A percentile compares a stretch with the other conserved stretches of the same genome.
Evolutionary conservation across 2,329 filamentous ascomycete species (phyloP).

Genomic region (Hypoxylon sp.): DNA sequence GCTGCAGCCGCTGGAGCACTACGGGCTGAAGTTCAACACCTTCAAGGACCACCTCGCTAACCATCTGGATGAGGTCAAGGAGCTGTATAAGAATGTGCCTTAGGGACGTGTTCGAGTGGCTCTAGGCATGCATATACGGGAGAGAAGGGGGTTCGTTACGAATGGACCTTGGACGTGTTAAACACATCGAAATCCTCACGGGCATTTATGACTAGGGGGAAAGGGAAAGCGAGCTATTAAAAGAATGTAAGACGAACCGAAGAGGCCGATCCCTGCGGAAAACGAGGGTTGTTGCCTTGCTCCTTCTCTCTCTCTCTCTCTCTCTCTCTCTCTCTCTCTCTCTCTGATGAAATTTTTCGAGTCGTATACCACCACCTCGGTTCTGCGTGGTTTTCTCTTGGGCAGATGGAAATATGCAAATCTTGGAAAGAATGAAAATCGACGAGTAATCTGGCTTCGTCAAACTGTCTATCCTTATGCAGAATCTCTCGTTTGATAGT

Average conservation of each 20-base stretch:
- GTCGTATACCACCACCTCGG: not conserved
- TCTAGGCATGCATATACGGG: not conserved
- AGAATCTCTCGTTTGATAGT: not conserved
- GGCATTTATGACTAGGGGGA: not conserved
- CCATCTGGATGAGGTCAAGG: slow-evolving; percentile 21
- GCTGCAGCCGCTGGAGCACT: slow-evolving; percentile 4
- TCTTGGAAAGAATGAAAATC: not conserved
- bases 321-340: too few species aligned
- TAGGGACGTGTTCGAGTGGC: not conserved
- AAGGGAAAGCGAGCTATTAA: not conserved
- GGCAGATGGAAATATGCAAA: not conserved
- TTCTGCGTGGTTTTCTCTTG: not conserved
- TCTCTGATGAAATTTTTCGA: not conserved
- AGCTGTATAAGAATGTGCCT: slow-evolving; percentile 33
- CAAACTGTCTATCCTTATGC: not conserved
- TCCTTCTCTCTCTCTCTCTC: too few species aligned
- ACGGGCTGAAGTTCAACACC: slow-evolving; percentile 29
- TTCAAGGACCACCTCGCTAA: slow-evolving; percentile 29
- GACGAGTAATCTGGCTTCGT: not conserved
- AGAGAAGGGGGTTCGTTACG: not conserved
- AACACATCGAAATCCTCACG: not conserved
- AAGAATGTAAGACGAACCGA: not conserved
- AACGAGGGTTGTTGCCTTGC: not conserved
- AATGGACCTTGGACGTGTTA: not conserved
- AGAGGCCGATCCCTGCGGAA: not conserved